A percentile compares a stretch with the other conserved stretches of the same genome.
phyloP scores from a whole-genome alignment of 2,329 filamentous ascomycete genomes.

The Sporothrix humicola region DNA sequence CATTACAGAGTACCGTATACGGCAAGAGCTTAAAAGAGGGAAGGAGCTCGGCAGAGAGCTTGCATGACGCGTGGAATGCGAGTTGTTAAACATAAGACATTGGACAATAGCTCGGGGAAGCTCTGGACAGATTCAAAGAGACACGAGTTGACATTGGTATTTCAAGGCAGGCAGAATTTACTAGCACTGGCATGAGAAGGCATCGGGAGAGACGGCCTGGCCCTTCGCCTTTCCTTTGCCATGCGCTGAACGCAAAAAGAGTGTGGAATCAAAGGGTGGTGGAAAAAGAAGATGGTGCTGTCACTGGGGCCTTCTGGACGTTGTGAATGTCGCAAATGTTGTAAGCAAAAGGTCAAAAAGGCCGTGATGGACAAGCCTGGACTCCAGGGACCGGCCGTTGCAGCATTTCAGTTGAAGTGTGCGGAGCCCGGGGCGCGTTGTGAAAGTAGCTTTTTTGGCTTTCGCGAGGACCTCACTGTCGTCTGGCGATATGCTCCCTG shows the following conservation, averaged over 20 bases:
- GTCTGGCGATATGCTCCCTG: slow-evolving; percentile 16
- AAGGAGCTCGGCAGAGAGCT: not conserved
- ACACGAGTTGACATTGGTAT: not conserved
- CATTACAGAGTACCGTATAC: not conserved
- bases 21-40: not conserved
- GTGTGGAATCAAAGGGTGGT: not conserved
- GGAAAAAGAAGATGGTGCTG: not conserved
- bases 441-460: not conserved
- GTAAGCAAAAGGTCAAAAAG: not conserved
- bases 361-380: not conserved
- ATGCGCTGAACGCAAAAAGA: not conserved
- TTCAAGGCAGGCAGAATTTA: not conserved
- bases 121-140: not conserved
- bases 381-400: slow-evolving; percentile 17
- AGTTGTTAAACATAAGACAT: not conserved
- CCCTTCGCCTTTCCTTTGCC: not conserved
- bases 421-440: not conserved
- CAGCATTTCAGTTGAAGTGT: slow-evolving; percentile 3
- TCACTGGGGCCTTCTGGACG: not conserved
- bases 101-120: not conserved
- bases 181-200: not conserved
- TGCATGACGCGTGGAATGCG: slow-evolving; percentile 17
- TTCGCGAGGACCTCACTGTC: not conserved
- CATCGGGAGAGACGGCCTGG: not conserved
- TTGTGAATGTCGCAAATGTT: not conserved